phyloP scores from a whole-genome alignment of 495 filamentous ascomycete genomes.

The Pseudevernia furfuracea region DNA sequence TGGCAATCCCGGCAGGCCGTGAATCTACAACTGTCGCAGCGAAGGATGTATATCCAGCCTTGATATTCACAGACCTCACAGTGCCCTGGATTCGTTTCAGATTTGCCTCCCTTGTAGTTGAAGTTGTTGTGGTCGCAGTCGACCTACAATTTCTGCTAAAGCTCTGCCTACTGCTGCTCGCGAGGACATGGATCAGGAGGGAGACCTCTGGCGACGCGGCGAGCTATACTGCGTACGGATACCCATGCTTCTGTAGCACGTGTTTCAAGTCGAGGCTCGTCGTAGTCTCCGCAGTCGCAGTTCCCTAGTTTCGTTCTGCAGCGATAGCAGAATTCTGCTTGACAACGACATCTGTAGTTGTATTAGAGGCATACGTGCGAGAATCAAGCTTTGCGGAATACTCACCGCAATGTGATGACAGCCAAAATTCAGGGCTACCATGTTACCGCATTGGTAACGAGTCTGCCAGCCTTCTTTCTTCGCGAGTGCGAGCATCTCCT shows the following conservation, averaged over 20 bases:
- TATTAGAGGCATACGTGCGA: neutral
- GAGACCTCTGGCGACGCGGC: neutral
- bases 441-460: neutral
- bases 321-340: neutral
- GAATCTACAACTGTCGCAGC: neutral
- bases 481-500: neutral
- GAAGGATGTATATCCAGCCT: neutral
- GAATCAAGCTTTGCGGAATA: neutral
- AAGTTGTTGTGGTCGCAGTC: constrained; percentile 3
- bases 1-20: constrained; percentile 2
- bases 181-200: neutral
- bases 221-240: constrained; percentile 1
- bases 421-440: neutral
- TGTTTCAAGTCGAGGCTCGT: neutral
- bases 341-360: neutral
- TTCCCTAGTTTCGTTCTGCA: neutral
- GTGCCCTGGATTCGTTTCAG: neutral
- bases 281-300: neutral
- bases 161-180: neutral
- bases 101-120: too few species aligned
- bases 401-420: neutral
- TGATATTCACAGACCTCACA: neutral
- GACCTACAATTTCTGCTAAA: neutral
- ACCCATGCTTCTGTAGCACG: neutral
- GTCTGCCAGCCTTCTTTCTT: constrained; percentile 2